Evolutionary conservation across 2,329 filamentous ascomycete genomes (phyloP), one percentile per base, ranked within the genome.

Genomic region (Xylariaceae sp.): DNA sequence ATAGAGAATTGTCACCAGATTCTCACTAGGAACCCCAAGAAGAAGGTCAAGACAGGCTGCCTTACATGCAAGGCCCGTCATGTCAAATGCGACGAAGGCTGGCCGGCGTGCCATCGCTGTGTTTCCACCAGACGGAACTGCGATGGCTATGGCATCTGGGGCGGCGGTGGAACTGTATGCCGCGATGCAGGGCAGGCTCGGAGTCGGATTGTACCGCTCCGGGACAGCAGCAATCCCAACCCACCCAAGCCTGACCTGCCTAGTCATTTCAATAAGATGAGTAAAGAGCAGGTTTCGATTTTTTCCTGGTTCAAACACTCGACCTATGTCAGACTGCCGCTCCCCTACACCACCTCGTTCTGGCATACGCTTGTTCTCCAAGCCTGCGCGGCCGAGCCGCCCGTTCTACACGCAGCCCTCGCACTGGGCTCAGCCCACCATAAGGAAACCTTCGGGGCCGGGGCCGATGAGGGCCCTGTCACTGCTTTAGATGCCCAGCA

Each of bases 221-320:
- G n/a, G 21, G 15, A 9, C n/a, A n/a, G n/a, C n/a, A n/a, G 6
- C 18, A 26, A 27, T 15, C 33, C 13, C 16, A 27, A 8, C 7
- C 27, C 18, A 29, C 31, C 11, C 18, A 27, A 13, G 26, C 43
- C 16, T 31, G 29, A 39, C 9, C 16, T 47, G 3, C 40, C 40
- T 3, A 36, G 24, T 13, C 34, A 42, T 2, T 42, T 46, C 21
- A 15, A 34, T 12, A 36, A 44, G 2, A 26, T 45, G 14, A 54
- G 18, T 40, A 34, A 41, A 6, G 55, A 64, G 21, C 63, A 69
- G 30, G 48, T 50, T 9, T 37, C 36, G 1, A 60, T 54, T 38
- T 60, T 70, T 12, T 61, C 67, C 11, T 72, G 66, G 60, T 73
- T 74, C 52, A 59, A 58, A 12, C 51, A 51, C 23, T 60, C 61